Conservation (phyloP, 1,139 yeast genomes). For the Yamadazyma oceani region DNA sequence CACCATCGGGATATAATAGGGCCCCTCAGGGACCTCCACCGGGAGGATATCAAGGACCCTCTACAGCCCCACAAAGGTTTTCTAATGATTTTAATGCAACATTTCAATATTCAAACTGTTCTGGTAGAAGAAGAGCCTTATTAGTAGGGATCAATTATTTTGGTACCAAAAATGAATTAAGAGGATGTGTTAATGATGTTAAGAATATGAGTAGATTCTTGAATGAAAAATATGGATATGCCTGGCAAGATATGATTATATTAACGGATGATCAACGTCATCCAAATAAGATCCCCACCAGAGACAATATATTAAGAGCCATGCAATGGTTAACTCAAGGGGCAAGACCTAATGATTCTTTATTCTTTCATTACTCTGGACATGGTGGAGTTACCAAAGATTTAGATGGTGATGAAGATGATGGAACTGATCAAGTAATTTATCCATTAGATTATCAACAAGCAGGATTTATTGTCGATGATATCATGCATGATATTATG, state of each 20-base stretch:
- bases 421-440: slow-evolving; percentile 85
- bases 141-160: slow-evolving; percentile 85
- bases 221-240: slow-evolving; percentile 62
- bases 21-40: slow-evolving; percentile 1
- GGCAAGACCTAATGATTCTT: slow-evolving; percentile 83
- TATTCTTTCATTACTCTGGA: slow-evolving; percentile 88
- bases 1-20: slow-evolving; percentile 11
- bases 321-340: slow-evolving; percentile 88
- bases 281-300: slow-evolving; percentile 68
- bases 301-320: slow-evolving; percentile 76
- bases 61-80: slow-evolving; percentile 35
- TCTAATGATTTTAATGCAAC: slow-evolving; percentile 32
- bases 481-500: slow-evolving; percentile 78
- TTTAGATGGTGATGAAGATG: slow-evolving; percentile 85
- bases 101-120: slow-evolving; percentile 73
- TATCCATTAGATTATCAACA: slow-evolving; percentile 86
- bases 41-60: slow-evolving; percentile 19
- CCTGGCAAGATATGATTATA: slow-evolving; percentile 76
- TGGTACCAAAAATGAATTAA: slow-evolving; percentile 66
- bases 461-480: slow-evolving; percentile 78
- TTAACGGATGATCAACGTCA: slow-evolving; percentile 75
- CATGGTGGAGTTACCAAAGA: slow-evolving; percentile 89
- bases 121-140: slow-evolving; percentile 77
- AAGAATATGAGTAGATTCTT: slow-evolving; percentile 61
- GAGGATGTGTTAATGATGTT: slow-evolving; percentile 88